Percentiles rank a stretch among this genome's conserved stretches.
Evolutionary conservation across 2,329 filamentous ascomycete genomes (phyloP).

Genomic region (Xylaria sp.): DNA sequence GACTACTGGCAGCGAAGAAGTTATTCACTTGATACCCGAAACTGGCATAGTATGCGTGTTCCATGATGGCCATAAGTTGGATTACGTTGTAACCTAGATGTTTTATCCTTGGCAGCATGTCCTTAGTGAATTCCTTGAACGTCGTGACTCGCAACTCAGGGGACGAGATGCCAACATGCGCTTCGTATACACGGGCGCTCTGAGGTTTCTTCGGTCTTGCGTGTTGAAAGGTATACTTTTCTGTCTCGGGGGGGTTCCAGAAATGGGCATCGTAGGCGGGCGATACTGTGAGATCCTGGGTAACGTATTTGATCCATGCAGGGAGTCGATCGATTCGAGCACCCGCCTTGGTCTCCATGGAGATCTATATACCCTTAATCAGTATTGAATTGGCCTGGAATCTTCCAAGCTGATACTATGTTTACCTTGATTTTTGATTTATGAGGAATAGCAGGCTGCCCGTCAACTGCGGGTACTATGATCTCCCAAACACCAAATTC

Average conservation of each 20-base stretch:
- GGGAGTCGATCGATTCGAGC: conserved; percentile 88
- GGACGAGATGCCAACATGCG: conserved; percentile 97
- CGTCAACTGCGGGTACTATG: conserved; percentile 75
- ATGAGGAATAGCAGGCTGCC: conserved; percentile 83
- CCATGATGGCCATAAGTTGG: conserved; percentile 99
- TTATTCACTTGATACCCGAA: conserved; percentile 99
- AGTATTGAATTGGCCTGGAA: not conserved
- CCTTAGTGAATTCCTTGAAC: conserved; percentile 96
- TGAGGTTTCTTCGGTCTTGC: conserved; percentile 81
- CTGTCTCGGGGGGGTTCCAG: conserved; percentile 87
- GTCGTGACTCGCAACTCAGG: conserved; percentile 88
- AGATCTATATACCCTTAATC: conserved; percentile 68
- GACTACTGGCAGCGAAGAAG: conserved; percentile 97
- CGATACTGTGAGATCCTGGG: conserved; percentile 88
- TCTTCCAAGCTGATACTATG: not conserved
- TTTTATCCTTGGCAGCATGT: conserved; percentile 91
- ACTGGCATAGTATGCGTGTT: conserved; percentile 98
- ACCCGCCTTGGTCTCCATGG: conserved; percentile 80
- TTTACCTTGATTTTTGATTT: conserved; percentile 94
- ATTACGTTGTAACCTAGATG: conserved; percentile 95
- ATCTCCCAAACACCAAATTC: conserved; percentile 89
- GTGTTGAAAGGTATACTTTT: conserved; percentile 88
- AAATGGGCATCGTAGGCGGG: conserved; percentile 95
- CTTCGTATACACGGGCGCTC: conserved; percentile 94
- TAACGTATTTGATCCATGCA: conserved; percentile 97